Evolutionary conservation across 192 early-diverging fungal genomes (phyloP).

Genomic region (Linderina pennispora): DNA sequence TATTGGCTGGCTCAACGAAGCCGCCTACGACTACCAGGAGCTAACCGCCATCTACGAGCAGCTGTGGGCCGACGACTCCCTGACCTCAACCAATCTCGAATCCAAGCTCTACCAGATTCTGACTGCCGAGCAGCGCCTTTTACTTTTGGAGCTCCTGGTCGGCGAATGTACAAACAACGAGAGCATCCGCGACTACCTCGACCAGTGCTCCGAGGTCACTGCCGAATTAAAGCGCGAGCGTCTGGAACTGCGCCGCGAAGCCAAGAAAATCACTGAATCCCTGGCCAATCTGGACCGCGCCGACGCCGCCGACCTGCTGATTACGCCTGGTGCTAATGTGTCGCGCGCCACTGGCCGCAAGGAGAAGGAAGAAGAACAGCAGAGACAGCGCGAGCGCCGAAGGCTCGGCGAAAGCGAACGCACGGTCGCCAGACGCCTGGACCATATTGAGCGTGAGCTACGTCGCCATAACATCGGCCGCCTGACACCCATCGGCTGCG

Average conservation of each 20-base stretch:
- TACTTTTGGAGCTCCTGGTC: conserved; percentile 59
- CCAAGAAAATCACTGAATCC: conserved; percentile 46
- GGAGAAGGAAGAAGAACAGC: conserved; percentile 33
- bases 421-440: conserved; percentile 21
- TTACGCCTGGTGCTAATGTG: neutral
- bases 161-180: conserved; percentile 54
- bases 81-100: conserved; percentile 6
- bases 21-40: conserved; percentile 23
- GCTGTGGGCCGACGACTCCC: conserved; percentile 9
- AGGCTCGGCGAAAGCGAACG: conserved; percentile 39
- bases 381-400: conserved; percentile 39
- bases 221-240: conserved; percentile 70
- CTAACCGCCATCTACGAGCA: conserved; percentile 31
- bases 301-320: conserved; percentile 5
- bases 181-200: conserved; percentile 59
- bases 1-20: conserved; percentile 37
- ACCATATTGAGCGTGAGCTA: conserved; percentile 67
- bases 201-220: conserved; percentile 62
- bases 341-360: conserved; percentile 26
- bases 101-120: conserved; percentile 12
- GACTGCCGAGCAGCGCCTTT: conserved; percentile 51
- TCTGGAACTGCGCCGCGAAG: conserved; percentile 61
- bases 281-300: conserved; percentile 43
- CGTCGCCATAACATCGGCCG: conserved; percentile 60
- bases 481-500: conserved; percentile 66